These are phyloP conservation scores for Agarophyton chilense DNA, from an alignment of 23 red algal genomes.

Conservation along the genomic window DNA sequence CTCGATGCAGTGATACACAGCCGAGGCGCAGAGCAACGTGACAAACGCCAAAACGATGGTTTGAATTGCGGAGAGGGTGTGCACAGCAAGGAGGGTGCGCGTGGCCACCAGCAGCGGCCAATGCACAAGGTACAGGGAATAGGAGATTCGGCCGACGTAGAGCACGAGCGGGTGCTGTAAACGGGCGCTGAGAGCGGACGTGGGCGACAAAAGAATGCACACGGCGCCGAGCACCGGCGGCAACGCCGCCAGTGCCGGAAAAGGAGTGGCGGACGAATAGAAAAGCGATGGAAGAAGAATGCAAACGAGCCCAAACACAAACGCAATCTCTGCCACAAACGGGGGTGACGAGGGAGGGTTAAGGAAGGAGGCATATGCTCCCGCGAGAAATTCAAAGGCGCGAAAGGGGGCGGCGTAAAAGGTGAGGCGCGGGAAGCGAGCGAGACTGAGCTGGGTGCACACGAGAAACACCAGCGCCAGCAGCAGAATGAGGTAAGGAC, in stretches of 20 bases:
- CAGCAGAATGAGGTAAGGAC: neutral
- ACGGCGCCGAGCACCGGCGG: neutral
- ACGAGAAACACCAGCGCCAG: neutral
- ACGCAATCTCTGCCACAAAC: neutral
- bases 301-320: neutral
- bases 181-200: neutral
- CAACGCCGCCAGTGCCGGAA: neutral
- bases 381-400: slow-evolving; percentile 58
- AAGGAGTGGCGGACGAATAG: neutral
- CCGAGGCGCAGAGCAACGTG: neutral
- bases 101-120: slow-evolving; percentile 51
- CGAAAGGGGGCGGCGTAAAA: slow-evolving; percentile 67
- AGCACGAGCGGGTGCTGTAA: neutral
- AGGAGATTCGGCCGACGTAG: slow-evolving; percentile 42
- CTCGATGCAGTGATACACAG: neutral
- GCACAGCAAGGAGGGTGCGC: neutral
- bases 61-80: neutral
- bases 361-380: neutral
- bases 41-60: neutral
- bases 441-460: neutral
- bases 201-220: neutral
- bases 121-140: slow-evolving; percentile 67
- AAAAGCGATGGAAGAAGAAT: neutral
- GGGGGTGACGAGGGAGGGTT: neutral
- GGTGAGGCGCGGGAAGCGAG: neutral